Evolutionary conservation across 148 eudicot species (phyloP).

Genomic region (Chenopodium formosanum): DNA sequence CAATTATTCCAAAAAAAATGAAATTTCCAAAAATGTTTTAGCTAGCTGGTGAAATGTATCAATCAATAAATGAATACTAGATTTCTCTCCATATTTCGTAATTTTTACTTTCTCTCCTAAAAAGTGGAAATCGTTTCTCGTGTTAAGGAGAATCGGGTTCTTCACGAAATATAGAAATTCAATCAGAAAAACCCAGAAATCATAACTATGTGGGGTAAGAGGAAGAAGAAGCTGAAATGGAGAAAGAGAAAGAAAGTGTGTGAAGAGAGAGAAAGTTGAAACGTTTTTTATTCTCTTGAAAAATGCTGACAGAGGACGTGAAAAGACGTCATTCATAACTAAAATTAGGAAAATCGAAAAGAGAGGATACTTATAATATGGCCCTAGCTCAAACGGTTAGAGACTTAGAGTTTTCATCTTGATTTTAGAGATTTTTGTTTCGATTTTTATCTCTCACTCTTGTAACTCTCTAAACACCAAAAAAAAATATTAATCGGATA

Average conservation of each 20-base stretch:
- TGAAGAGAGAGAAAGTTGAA: neutral
- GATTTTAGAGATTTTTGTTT: too few relatives aligned
- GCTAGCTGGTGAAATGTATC: too few relatives aligned
- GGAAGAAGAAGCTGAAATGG: neutral
- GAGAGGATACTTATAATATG: too few relatives aligned
- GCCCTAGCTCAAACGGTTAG: too few relatives aligned
- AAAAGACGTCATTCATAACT: neutral
- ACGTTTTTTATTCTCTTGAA: neutral
- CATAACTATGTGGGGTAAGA: neutral
- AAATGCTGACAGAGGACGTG: neutral
- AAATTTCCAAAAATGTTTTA: too few relatives aligned
- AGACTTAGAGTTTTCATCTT: too few relatives aligned
- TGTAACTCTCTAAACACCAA: too few relatives aligned
- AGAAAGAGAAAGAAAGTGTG: neutral
- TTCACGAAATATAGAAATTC: conserved; percentile 7
- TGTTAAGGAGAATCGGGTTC: conserved; percentile 33
- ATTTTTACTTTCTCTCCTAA: neutral
- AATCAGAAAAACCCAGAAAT: too few relatives aligned
- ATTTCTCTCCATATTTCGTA: neutral
- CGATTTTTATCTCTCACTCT: too few relatives aligned
- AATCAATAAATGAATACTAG: too few relatives aligned
- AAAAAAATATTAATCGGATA: too few relatives aligned
- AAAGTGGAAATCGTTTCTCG: conserved; percentile 29
- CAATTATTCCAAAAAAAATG: too few relatives aligned
- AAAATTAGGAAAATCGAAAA: neutral